These are phyloP conservation scores for Ophiostoma novo-ulmi DNA, from an alignment of 2,329 filamentous ascomycete genomes.

Conservation along the genomic window DNA sequence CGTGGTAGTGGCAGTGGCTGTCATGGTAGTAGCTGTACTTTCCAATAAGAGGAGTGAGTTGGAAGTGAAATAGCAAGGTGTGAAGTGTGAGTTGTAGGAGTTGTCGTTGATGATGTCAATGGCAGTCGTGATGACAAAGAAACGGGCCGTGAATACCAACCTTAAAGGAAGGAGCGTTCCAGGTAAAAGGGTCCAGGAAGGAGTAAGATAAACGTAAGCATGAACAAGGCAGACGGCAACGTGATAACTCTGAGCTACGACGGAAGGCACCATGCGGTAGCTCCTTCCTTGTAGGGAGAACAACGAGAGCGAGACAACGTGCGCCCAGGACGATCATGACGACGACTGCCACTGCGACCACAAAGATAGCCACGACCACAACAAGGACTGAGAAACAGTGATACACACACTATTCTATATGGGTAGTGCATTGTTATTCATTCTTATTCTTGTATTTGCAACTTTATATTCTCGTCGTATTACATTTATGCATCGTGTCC, in stretches of 20 bases:
- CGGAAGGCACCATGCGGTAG: slow-evolving; percentile 11
- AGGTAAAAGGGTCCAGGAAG: neutral
- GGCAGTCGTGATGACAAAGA: neutral
- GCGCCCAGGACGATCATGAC: neutral
- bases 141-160: neutral
- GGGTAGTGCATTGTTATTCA: neutral
- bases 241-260: neutral
- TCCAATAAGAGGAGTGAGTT: no score
- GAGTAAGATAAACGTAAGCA: no score
- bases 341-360: neutral
- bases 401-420: neutral
- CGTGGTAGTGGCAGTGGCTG: neutral
- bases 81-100: neutral
- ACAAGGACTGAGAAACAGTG: neutral
- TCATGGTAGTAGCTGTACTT: neutral
- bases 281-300: slow-evolving; percentile 1
- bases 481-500: neutral
- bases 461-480: neutral
- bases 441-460: neutral
- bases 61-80: neutral
- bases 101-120: neutral
- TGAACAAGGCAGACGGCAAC: neutral
- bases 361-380: neutral
- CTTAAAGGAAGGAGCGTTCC: neutral
- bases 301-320: slow-evolving; percentile 9